These are phyloP conservation scores for Bolboschoenoplectus hybrid DNA, from an alignment of 202 grass and related monocot species.

Conservation along the genomic window DNA sequence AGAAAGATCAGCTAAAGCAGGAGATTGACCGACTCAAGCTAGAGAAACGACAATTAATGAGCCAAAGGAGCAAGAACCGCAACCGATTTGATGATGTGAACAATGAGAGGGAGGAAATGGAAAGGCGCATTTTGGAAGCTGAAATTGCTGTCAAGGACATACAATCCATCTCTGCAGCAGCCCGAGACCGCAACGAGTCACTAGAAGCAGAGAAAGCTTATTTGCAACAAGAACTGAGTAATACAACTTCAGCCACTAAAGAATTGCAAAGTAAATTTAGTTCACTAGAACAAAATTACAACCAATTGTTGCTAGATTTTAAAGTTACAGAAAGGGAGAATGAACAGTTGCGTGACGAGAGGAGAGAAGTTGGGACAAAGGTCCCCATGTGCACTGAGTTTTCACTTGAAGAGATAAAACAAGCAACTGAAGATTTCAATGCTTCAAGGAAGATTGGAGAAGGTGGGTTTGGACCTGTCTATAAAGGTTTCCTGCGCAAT, in stretches of 20 bases:
- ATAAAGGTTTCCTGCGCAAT: slow-evolving; percentile 54
- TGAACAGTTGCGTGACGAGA: slow-evolving; percentile 42
- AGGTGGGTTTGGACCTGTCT: slow-evolving; percentile 65
- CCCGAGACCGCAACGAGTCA: slow-evolving; percentile 42
- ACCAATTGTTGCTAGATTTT: slow-evolving; percentile 43
- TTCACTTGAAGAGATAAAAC: slow-evolving; percentile 49
- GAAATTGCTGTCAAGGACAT: slow-evolving; percentile 43
- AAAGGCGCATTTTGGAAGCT: slow-evolving; percentile 35
- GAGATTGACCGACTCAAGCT: slow-evolving; percentile 38
- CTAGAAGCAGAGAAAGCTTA: slow-evolving; percentile 50
- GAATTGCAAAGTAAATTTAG: slow-evolving; percentile 32
- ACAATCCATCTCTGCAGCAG: slow-evolving; percentile 42
- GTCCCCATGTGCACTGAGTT: slow-evolving; percentile 44
- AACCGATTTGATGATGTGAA: slow-evolving; percentile 40
- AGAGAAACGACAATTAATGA: slow-evolving; percentile 43
- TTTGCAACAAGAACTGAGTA: slow-evolving; percentile 16
- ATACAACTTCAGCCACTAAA: slow-evolving; percentile 1
- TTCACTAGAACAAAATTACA: slow-evolving; percentile 37
- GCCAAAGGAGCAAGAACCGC: slow-evolving; percentile 29
- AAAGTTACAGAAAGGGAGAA: slow-evolving; percentile 48
- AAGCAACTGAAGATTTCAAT: slow-evolving; percentile 59
- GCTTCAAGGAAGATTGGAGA: slow-evolving; percentile 46
- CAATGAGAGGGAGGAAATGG: slow-evolving; percentile 44
- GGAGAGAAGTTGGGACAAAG: slow-evolving; percentile 14
- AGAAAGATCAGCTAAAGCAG: slow-evolving; percentile 38